Evolutionary conservation across 805 yeast species (phyloP).

Genomic region (Deakozyma indianensis): DNA sequence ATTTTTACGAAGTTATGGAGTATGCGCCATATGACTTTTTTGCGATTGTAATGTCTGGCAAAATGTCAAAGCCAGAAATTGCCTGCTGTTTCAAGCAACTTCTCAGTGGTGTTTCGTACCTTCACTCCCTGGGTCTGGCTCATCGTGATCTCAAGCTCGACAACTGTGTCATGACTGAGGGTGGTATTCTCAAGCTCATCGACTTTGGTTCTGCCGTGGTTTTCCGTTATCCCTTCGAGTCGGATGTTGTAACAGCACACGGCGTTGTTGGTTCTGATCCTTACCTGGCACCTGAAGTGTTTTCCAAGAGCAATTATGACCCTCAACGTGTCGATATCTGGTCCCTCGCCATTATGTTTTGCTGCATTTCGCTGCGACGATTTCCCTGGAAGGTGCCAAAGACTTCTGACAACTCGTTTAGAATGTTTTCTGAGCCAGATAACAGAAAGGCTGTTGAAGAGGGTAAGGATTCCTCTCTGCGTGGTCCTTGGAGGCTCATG

Average conservation of each 20-base stretch:
- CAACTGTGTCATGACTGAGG: conserved; percentile 68
- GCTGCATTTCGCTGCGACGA: conserved; percentile 75
- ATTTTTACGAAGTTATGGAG: conserved; percentile 75
- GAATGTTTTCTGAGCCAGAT: conserved; percentile 32
- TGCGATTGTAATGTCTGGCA: conserved; percentile 81
- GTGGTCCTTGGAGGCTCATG: conserved; percentile 62
- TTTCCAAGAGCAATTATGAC: conserved; percentile 47
- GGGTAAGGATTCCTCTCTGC: conserved; percentile 19
- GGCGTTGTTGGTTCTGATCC: conserved; percentile 97
- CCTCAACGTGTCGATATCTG: conserved; percentile 84
- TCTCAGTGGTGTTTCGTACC: conserved; percentile 53
- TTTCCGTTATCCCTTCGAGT: conserved; percentile 51
- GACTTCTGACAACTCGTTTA: conserved; percentile 55
- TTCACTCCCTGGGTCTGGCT: conserved; percentile 75
- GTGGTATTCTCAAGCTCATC: conserved; percentile 72
- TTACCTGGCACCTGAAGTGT: conserved; percentile 85
- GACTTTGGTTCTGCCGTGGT: conserved; percentile 91
- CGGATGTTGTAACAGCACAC: conserved; percentile 45
- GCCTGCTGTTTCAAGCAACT: conserved; percentile 77
- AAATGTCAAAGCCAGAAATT: conserved; percentile 56
- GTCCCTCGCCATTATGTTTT: conserved; percentile 85
- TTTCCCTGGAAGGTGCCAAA: conserved; percentile 97
- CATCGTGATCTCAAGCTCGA: conserved; percentile 89
- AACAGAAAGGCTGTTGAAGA: conserved; percentile 13
- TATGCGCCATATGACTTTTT: conserved; percentile 86